These are phyloP conservation scores for Schizosaccharomyces pombe DNA, from an alignment of 805 yeast genomes.

Conservation along the genomic window DNA sequence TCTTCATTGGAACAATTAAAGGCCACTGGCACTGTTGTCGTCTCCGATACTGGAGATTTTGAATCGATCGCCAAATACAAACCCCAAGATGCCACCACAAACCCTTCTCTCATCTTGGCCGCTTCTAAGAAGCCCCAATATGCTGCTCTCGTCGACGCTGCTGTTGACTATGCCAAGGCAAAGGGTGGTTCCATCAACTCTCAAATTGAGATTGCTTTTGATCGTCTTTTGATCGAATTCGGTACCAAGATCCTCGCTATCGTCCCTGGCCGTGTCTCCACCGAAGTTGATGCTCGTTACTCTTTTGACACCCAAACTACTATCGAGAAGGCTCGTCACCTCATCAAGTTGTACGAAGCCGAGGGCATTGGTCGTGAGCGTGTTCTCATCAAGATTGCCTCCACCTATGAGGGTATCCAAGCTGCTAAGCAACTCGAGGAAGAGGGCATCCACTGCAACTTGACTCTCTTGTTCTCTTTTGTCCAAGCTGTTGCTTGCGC, in stretches of 20 bases:
- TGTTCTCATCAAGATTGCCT: slow-evolving; percentile 83
- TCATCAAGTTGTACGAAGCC: slow-evolving; percentile 66
- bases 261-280: slow-evolving; percentile 97
- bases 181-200: slow-evolving; percentile 23
- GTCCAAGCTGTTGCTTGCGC: slow-evolving; percentile 98
- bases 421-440: slow-evolving; percentile 91
- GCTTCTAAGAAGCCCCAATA: slow-evolving; percentile 81
- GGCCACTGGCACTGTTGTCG: slow-evolving; percentile 87
- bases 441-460: slow-evolving; percentile 77
- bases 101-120: slow-evolving; percentile 90
- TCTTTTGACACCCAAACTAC: slow-evolving; percentile 91
- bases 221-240: slow-evolving; percentile 80
- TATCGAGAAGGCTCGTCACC: slow-evolving; percentile 73
- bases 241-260: slow-evolving; percentile 80
- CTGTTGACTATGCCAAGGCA: slow-evolving; percentile 59
- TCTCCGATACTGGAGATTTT: slow-evolving; percentile 97
- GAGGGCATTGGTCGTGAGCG: slow-evolving; percentile 75
- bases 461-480: slow-evolving; percentile 83
- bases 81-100: slow-evolving; percentile 98
- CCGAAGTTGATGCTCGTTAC: slow-evolving; percentile 96
- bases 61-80: slow-evolving; percentile 88
- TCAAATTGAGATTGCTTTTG: slow-evolving; percentile 65
- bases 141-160: slow-evolving; percentile 70
- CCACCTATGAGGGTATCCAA: slow-evolving; percentile 98
- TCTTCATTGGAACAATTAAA: slow-evolving; percentile 80